Base-by-base conservation (phyloP, 352 stramenopile species). In the Phytophthora palmivora region DNA sequence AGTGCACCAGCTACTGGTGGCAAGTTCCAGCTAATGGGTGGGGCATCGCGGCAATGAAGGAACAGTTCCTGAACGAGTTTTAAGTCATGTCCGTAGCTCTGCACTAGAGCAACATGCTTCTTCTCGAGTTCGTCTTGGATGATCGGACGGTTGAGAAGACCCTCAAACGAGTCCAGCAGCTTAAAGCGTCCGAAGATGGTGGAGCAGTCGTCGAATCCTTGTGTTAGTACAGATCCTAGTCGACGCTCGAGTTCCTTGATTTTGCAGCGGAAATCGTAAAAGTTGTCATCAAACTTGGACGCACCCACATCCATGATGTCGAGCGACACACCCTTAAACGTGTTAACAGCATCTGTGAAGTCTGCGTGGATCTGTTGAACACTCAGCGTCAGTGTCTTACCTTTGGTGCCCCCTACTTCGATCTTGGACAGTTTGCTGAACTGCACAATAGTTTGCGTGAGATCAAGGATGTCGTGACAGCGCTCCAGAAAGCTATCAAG, bases 381-480 rank as follows among this genome's bases (percentile, higher is more conserved):
- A 21, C 85, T 96, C 6, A 95, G 67, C 24, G 95, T 98, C 12
- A 98, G 77, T 16, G 92, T 97, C 70, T 97, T 98, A 14, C 96
- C 96, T 72, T 99, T 99, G 2, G 94, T 99, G n/a, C 95, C 95
- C 10, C 96, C 96, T 26, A 99, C 92, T 76, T 98, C 95, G 30
- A 99, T 98, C 79, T 98, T 98, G 36, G 92, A 93, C 7, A 99
- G 82, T 71, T 99, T 99, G 46, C 87, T 98, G 70, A 99, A 99
- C 76, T 99, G 96, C 24, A 99, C 94, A 54, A 99, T 98, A 7
- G 96, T 99, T 72, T 98, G 94, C 18, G 94, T 98, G 19, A 99
- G 77, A 71, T 99, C 97, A 1, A 99, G 76, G 46, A 99, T 98
- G 73, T 99, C 97, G 63, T 99, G 94, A 74, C 94, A 98, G 46